phyloP scores from a whole-genome alignment of 805 yeast species.

The Ogataea henricii region DNA sequence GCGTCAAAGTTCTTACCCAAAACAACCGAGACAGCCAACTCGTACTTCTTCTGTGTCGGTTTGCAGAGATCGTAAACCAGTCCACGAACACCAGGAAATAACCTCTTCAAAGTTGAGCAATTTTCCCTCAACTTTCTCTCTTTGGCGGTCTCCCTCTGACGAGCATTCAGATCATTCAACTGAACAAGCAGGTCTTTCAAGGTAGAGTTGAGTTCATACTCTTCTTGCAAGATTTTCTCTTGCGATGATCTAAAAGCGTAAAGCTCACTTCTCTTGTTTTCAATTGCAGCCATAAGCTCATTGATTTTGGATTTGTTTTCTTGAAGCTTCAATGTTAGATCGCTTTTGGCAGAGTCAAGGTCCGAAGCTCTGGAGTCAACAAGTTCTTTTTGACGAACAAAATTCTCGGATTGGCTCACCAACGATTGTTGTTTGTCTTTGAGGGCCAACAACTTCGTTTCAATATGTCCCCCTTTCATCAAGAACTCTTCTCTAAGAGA shows the following conservation, averaged over 20 bases:
- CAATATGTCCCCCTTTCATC: slow-evolving; percentile 55
- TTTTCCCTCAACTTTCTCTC: slow-evolving; percentile 75
- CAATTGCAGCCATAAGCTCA: slow-evolving; percentile 38
- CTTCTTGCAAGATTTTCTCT: slow-evolving; percentile 45
- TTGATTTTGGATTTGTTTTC: slow-evolving; percentile 27
- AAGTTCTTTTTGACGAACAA: slow-evolving; percentile 39
- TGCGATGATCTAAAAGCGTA: slow-evolving; percentile 36
- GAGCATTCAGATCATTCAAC: slow-evolving; percentile 74
- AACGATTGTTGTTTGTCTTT: slow-evolving; percentile 42
- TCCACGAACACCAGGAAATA: slow-evolving; percentile 87
- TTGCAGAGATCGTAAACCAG: slow-evolving; percentile 75
- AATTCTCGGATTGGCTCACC: slow-evolving; percentile 36
- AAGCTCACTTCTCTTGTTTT: slow-evolving; percentile 28
- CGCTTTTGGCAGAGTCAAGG: slow-evolving; percentile 35
- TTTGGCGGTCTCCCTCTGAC: slow-evolving; percentile 70
- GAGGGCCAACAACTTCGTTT: slow-evolving; percentile 50
- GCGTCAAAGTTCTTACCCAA: slow-evolving; percentile 82
- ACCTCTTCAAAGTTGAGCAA: slow-evolving; percentile 63
- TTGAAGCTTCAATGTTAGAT: slow-evolving; percentile 31
- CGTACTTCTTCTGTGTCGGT: slow-evolving; percentile 73
- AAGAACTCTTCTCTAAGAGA: slow-evolving; percentile 56
- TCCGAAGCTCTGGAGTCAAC: slow-evolving; percentile 39
- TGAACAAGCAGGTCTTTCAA: slow-evolving; percentile 59
- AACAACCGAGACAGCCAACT: slow-evolving; percentile 70
- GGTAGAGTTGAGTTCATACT: slow-evolving; percentile 61